These are phyloP conservation scores for Hanseniaspora singularis DNA, from an alignment of 805 yeast genomes.

Conservation along the genomic window DNA sequence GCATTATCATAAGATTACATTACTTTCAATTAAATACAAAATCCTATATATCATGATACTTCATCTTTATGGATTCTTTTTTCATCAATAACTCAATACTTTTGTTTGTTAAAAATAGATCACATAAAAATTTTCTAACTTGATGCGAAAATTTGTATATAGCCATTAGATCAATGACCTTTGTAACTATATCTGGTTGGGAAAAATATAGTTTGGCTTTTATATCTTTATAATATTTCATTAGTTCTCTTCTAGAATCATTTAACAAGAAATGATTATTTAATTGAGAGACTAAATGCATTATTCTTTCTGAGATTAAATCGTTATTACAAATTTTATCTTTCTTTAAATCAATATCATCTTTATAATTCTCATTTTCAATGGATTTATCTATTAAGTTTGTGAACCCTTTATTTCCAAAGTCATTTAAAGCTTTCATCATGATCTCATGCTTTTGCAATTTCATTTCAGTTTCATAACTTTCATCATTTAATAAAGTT, in stretches of 20 bases:
- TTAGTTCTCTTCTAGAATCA: slow-evolving; percentile 11
- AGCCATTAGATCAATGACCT: slow-evolving; percentile 41
- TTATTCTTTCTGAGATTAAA: slow-evolving; percentile 25
- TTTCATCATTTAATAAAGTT: slow-evolving; percentile 19
- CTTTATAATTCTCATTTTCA: slow-evolving; percentile 3
- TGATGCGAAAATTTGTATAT: slow-evolving; percentile 49
- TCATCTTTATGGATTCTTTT: slow-evolving; percentile 29
- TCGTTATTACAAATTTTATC: slow-evolving; percentile 15
- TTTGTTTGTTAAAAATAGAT: slow-evolving; percentile 43
- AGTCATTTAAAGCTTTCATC: slow-evolving; percentile 11
- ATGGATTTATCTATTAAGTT: slow-evolving; percentile 16
- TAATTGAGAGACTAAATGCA: slow-evolving; percentile 38
- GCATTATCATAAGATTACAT: too few relatives aligned
- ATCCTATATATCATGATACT: slow-evolving; percentile 1
- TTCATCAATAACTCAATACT: slow-evolving; percentile 42
- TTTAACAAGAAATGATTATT: slow-evolving; percentile 39
- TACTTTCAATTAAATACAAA: not conserved
- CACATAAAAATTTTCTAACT: slow-evolving; percentile 53
- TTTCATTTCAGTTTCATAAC: slow-evolving; percentile 10
- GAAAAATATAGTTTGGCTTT: not conserved
- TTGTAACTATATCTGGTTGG: slow-evolving; percentile 39
- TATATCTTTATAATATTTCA: slow-evolving; percentile 6
- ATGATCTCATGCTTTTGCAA: slow-evolving; percentile 16
- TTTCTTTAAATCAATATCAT: not conserved
- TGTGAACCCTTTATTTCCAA: not conserved